Conservation (phyloP, 805 yeast genomes). For the Ogataea corticis region DNA sequence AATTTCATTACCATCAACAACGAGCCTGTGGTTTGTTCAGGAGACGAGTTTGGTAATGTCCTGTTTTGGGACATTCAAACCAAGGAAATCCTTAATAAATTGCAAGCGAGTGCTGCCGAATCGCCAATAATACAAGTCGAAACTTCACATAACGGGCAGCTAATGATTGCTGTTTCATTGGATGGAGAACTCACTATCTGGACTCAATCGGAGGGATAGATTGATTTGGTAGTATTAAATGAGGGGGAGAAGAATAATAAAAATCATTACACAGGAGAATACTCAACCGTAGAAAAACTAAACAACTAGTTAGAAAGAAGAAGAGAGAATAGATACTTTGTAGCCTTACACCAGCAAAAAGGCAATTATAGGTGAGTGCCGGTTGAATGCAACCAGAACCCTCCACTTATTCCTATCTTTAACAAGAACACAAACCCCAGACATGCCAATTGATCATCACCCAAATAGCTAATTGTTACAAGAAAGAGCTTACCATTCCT, state of each 20-base stretch:
- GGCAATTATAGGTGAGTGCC: constrained; percentile 2
- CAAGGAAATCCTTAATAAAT: constrained; percentile 42
- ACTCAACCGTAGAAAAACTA: constrained; percentile 15
- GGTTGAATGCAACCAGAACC: constrained; percentile 20
- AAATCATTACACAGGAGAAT: constrained; percentile 18
- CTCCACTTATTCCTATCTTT: background rate
- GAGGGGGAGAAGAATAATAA: constrained; percentile 14
- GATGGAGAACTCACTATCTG: constrained; percentile 33
- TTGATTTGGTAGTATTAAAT: constrained; percentile 4
- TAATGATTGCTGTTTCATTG: constrained; percentile 35
- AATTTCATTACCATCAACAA: constrained; percentile 44
- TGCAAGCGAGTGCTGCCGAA: constrained; percentile 19
- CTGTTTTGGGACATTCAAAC: constrained; percentile 69
- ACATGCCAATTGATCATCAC: constrained; percentile 8
- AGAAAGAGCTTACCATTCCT: constrained; percentile 4
- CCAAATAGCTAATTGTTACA: constrained; percentile 9
- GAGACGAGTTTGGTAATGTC: constrained; percentile 56
- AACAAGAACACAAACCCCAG: constrained; percentile 8
- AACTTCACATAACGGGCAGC: constrained; percentile 36
- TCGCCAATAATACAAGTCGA: constrained; percentile 44
- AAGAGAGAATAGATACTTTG: constrained; percentile 8
- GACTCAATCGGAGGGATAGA: constrained; percentile 15
- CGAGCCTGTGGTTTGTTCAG: constrained; percentile 52
- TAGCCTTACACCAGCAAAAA: constrained; percentile 7
- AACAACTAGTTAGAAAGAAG: constrained; percentile 8